These are phyloP conservation scores for Quercus agrifolia DNA, from an alignment of 306 rosid genomes.

Conservation along the genomic window DNA sequence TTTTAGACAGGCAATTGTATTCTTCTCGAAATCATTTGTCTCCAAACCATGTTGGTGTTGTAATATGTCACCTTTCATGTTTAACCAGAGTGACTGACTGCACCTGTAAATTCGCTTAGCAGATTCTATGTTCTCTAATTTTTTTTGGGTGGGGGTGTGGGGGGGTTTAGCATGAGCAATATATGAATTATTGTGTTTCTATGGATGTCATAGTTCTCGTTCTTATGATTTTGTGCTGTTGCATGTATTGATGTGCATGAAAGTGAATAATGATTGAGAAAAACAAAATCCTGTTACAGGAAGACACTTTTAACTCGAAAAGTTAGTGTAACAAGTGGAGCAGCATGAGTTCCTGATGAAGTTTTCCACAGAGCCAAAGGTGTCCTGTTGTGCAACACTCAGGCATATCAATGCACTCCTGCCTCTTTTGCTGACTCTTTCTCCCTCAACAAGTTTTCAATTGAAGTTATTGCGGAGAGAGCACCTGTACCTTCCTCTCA, in stretches of 20 bases:
- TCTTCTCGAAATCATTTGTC: not conserved
- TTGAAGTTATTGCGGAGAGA: constrained; percentile 85
- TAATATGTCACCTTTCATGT: not conserved
- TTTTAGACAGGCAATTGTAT: not conserved
- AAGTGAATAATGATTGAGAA: constrained; percentile 3
- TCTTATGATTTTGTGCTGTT: not conserved
- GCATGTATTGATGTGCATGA: not conserved
- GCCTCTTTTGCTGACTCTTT: constrained; percentile 82
- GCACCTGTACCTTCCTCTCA: constrained; percentile 64
- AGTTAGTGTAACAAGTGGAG: constrained; percentile 85
- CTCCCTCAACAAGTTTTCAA: constrained; percentile 83
- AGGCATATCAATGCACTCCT: constrained; percentile 87
- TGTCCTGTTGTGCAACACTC: constrained; percentile 86
- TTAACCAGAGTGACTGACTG: not conserved
- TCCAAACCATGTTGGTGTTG: not conserved
- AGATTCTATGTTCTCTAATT: too few relatives aligned
- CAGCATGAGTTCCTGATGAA: constrained; percentile 91
- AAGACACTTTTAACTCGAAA: constrained; percentile 78
- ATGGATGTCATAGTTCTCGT: too few relatives aligned
- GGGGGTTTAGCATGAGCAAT: too few relatives aligned
- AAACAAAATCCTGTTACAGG: constrained; percentile 36
- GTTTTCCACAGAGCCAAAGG: constrained; percentile 93
- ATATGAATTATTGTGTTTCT: too few relatives aligned
- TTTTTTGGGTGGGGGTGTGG: too few relatives aligned
- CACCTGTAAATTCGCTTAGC: not conserved